A percentile compares a stretch with the other conserved stretches of the same genome.
These are phyloP conservation scores for Nicotiana undulata DNA, from an alignment of 257 asterid genomes.

Conservation along the genomic window DNA sequence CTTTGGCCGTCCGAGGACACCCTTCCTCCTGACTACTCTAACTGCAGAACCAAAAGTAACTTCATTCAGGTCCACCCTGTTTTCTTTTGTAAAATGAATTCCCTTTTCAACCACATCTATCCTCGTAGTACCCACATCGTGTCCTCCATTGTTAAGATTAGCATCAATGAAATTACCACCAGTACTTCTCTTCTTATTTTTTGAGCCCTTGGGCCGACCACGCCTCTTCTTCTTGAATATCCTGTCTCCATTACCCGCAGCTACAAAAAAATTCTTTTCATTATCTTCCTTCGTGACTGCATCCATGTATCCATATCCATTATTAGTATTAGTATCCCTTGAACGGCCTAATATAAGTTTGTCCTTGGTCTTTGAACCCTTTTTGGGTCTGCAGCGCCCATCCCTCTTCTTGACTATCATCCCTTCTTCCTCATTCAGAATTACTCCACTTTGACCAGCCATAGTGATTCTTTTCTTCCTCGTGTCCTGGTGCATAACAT, in stretches of 20 bases:
- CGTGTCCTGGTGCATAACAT: constrained; percentile 6
- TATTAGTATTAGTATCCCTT: background rate
- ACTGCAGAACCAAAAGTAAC: constrained; percentile 6
- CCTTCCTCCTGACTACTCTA: constrained; percentile 5
- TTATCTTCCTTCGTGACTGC: constrained; percentile 3
- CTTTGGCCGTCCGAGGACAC: constrained; percentile 14
- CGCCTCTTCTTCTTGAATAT: background rate
- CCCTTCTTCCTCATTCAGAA: constrained; percentile 6
- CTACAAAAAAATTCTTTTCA: background rate
- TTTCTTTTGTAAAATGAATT: background rate
- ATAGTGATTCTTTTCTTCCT: background rate
- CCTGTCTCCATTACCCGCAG: background rate
- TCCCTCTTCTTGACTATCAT: constrained; percentile 5
- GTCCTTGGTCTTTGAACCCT: background rate
- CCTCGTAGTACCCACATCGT: background rate
- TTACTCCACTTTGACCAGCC: background rate
- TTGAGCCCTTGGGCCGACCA: constrained; percentile 12
- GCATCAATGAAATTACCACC: background rate
- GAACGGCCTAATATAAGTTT: background rate
- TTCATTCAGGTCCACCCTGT: constrained; percentile 3
- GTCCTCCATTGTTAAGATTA: background rate
- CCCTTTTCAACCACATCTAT: background rate
- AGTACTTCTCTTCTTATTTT: constrained; percentile 10
- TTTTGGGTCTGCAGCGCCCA: background rate
- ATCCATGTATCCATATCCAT: background rate